These are phyloP conservation scores for Thraustochytrium striatum DNA, from an alignment of 352 stramenopile species.

Conservation along the genomic window DNA sequence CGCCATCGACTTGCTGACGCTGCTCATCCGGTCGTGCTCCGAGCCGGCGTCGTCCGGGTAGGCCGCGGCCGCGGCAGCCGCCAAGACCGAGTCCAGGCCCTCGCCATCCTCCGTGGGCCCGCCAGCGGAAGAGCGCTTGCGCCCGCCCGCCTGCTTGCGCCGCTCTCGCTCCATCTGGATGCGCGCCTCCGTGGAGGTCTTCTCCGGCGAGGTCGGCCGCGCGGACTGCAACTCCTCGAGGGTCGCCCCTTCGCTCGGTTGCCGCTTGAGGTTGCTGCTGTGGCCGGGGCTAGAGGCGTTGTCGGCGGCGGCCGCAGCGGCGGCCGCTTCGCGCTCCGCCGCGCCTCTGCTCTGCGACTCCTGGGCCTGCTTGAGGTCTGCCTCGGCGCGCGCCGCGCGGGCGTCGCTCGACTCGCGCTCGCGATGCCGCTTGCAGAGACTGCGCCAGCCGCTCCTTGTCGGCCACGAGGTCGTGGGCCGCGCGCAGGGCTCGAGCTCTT, in stretches of 20 bases:
- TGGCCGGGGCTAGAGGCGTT: no score
- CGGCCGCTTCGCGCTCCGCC: no score
- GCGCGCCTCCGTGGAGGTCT: background rate
- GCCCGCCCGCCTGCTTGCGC: background rate
- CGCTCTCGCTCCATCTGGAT: background rate
- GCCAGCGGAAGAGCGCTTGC: no score
- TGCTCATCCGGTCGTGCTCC: background rate
- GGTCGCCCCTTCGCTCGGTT: no score
- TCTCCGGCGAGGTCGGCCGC: no score
- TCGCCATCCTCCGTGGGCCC: no score
- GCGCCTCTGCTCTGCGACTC: no score
- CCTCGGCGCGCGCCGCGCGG: background rate
- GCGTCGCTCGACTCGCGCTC: constrained; percentile 1
- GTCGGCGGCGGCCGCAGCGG: no score
- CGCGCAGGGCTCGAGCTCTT: background rate
- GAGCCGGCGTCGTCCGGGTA: background rate
- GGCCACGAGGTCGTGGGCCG: no score
- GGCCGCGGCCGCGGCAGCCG: constrained; percentile 2
- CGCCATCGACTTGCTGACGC: background rate
- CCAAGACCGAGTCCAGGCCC: background rate
- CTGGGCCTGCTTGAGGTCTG: background rate
- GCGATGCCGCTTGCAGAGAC: background rate
- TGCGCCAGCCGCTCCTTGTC: background rate
- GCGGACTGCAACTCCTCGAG: no score
- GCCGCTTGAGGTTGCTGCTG: no score